Percentiles rank a stretch among this genome's conserved stretches.
phyloP scores from a whole-genome alignment of 495 filamentous ascomycete genomes.

The Penicillium atrosanguineum region DNA sequence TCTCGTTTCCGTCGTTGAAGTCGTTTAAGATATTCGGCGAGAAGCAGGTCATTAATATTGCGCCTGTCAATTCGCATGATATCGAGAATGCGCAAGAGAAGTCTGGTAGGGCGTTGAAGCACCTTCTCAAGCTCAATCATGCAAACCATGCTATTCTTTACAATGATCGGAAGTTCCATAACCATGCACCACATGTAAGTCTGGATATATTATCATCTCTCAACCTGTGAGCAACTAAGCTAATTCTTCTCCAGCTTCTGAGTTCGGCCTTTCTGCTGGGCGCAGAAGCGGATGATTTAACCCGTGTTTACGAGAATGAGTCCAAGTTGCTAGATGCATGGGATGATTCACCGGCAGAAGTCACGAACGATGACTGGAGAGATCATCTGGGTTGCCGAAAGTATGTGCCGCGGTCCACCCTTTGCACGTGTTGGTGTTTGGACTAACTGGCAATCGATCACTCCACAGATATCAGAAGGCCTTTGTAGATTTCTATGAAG shows the following conservation, averaged over 20 bases:
- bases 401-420: constrained; percentile 28
- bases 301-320: constrained; percentile 76
- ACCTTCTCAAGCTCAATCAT: constrained; percentile 88
- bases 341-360: constrained; percentile 78
- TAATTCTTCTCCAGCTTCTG: constrained; percentile 50
- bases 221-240: constrained; percentile 12
- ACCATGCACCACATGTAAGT: constrained; percentile 79
- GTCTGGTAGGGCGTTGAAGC: constrained; percentile 77
- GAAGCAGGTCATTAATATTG: constrained; percentile 55
- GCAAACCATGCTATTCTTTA: constrained; percentile 82
- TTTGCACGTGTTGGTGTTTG: not conserved
- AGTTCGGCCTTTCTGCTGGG: constrained; percentile 83
- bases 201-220: too few relatives aligned
- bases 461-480: constrained; percentile 73
- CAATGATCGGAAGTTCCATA: constrained; percentile 74
- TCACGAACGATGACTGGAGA: constrained; percentile 80
- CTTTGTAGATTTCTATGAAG: constrained; percentile 90
- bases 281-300: constrained; percentile 66
- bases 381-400: constrained; percentile 71
- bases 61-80: constrained; percentile 68
- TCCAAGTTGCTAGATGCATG: constrained; percentile 72
- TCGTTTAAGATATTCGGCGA: constrained; percentile 20
- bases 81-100: constrained; percentile 79
- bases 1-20: constrained; percentile 26
- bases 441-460: not conserved